Base-by-base conservation (phyloP, 2,329 filamentous ascomycete genomes). In the Botrytis fragariae region DNA sequence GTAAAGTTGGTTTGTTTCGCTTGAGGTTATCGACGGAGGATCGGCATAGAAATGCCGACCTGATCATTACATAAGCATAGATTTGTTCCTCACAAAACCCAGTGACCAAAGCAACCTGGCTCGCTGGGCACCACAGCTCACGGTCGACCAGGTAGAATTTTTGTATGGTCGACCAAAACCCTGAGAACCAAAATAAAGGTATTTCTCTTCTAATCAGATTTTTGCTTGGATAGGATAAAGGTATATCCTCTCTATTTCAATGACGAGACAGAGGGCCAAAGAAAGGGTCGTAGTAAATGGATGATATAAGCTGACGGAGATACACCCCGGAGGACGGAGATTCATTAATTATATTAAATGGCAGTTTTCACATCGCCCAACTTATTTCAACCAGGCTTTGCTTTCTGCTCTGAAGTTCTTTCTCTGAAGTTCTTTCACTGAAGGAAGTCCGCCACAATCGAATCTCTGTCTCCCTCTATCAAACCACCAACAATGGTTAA, bases 261-360 rank as follows among this genome's bases (percentile, higher is more conserved):
- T 62, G 22, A 42, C 22, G 12, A 62, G 60, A 16, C 12, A n/a
- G 8, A 39, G 14, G 3, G 37, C 60, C 6, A 9, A 18, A n/a
- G 37, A 25, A 16, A 18, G n/a, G 20, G 59, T 37, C 4, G 18
- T 44, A 2, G 2, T 44, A 16, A 64, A 69, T 87, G 22, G 8
- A 57, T 57, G 51, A 5, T 18, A 9, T 25, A 5, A 42, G 60
- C 35, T 18, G 60, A 16, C 14, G 32, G 35, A 62, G 60, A 42
- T 37, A 39, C 20, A 62, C 7, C 12, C 22, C 35, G 60, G 35
- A 39, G 14, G 37, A n/a, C 25, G 10, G 35, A 39, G 60, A 8
- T 62, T 39, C 37, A 39, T 39, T 16, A 10, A 62, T 39, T 1
- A 18, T 54, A 29, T 54, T 54, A 29, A 9, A n/a, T n/a, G n/a